A percentile compares a stretch with the other conserved stretches of the same genome.
Conservation (phyloP, 257 asterid genomes). For the Nicotiana otophora region DNA sequence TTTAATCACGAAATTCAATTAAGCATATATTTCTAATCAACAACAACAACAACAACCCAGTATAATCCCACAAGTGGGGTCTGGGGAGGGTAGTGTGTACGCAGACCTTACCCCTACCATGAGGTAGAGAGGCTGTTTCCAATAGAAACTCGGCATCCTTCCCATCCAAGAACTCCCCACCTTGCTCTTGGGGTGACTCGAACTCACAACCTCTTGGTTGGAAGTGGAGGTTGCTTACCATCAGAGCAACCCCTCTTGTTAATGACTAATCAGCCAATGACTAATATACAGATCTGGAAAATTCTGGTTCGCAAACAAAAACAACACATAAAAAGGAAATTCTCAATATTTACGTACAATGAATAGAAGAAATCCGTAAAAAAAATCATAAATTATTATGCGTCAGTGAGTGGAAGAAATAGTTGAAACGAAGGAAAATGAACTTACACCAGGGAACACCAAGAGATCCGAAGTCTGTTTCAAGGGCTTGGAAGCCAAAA, state of each 20-base stretch:
- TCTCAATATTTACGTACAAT: not conserved
- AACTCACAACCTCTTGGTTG: too few relatives aligned
- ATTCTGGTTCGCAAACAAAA: not conserved
- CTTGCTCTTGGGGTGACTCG: too few relatives aligned
- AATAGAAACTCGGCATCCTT: too few relatives aligned
- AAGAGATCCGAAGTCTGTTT: conserved; percentile 93
- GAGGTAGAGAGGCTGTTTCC: too few relatives aligned
- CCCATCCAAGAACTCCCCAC: too few relatives aligned
- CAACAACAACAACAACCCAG: too few relatives aligned
- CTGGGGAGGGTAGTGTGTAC: too few relatives aligned
- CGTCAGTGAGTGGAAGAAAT: not conserved
- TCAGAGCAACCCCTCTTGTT: too few relatives aligned
- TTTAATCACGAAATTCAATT: not conserved
- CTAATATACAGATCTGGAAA: not conserved
- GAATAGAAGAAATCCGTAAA: not conserved
- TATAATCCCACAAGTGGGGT: too few relatives aligned
- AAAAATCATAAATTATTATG: not conserved
- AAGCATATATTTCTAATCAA: not conserved
- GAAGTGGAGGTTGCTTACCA: too few relatives aligned
- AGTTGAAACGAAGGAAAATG: not conserved
- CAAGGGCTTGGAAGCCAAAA: conserved; percentile 66
- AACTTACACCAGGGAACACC: conserved; percentile 98
- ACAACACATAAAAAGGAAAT: not conserved
- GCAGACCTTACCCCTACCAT: too few relatives aligned
- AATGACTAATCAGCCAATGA: not conserved